Evolutionary conservation across 345 rosid species (phyloP).

Genomic region (Eucalyptus lansdowneana): DNA sequence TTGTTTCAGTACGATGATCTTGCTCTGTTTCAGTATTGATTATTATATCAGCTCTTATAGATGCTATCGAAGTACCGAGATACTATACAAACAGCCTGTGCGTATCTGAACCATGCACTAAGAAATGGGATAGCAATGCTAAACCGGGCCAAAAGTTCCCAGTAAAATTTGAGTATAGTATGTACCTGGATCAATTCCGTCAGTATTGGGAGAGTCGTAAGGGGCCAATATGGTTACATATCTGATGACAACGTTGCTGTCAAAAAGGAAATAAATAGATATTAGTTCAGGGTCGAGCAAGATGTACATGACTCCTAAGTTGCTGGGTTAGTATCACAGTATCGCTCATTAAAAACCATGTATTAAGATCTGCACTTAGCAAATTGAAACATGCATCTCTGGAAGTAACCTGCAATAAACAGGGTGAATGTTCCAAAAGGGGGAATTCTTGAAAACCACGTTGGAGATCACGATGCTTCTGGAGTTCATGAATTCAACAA

Average conservation of each 20-base stretch:
- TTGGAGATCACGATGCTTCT: slow-evolving; percentile 31
- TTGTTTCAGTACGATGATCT: not conserved
- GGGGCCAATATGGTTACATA: slow-evolving; percentile 26
- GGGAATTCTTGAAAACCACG: slow-evolving; percentile 39
- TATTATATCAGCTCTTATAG: not conserved
- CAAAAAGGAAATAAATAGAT: not conserved
- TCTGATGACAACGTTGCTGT: slow-evolving; percentile 25
- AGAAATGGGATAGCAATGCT: not conserved
- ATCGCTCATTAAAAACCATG: not conserved
- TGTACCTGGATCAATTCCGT: slow-evolving; percentile 43
- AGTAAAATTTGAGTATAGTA: not conserved
- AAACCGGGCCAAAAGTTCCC: not conserved
- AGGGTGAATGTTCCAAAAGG: slow-evolving; percentile 52
- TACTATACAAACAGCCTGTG: not conserved
- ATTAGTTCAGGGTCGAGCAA: not conserved
- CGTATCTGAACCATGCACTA: not conserved
- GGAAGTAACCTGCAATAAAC: slow-evolving; percentile 42
- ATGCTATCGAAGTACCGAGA: not conserved
- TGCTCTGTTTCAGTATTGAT: not conserved
- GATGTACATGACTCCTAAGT: not conserved
- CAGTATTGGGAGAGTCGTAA: slow-evolving; percentile 27
- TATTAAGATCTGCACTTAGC: not conserved
- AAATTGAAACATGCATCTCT: not conserved
- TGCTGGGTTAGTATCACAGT: not conserved
- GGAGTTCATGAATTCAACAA: slow-evolving; percentile 38